Base-by-base conservation (phyloP, 2,329 filamentous ascomycete species). In the Phaeomoniella chlamydospora region DNA sequence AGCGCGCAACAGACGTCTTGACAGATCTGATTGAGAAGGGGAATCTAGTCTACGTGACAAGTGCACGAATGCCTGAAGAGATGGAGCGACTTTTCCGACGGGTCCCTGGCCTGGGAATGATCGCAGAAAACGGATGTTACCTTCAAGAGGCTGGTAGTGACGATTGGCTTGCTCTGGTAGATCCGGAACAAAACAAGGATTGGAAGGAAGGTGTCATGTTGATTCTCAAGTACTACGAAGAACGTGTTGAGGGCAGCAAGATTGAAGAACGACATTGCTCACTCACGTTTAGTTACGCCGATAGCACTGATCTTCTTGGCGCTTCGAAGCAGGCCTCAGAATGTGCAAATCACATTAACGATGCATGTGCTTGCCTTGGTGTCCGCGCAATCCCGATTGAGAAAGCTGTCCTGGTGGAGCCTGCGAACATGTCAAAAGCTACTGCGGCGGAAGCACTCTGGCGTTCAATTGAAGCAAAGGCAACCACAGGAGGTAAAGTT, bases 41-140 rank as follows among this genome's bases (percentile, higher is more conserved):
- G 41, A 96, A 96, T 50, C 76, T 77, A 2, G 80, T 96, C 16
- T 96, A 94, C 49, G 77, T 96, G 44, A 96, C 94, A 85, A 94
- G 85, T 37, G 80, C 83, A 5, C 77, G 85, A 19, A 81, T 78
- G 45, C 83, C 86, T 0, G 83, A 92, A 48, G 86, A 94, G 49
- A 75, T 94, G 19, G 85, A 94, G 46, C 74, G 79, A 3, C 67
- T 92, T 1, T 94, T 96, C 67, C 77, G 78, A 36, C 74, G 80
- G 15, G 80, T 94, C 2, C 80, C 83, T 4, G 80, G 80, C 41
- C 64, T 94, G 3, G 90, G 90, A 2, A 67, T 96, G 3, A 92
- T 96, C 44, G 88, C 88, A 0, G 88, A 96, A 59, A 94, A 94
- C 45, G 88, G 88, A 2, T 93, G 84, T 54, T 96, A 92, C 58